A percentile compares a stretch with the other conserved stretches of the same genome.
These are phyloP conservation scores for Phytophthora aleatoria DNA, from an alignment of 352 stramenopile genomes.

Conservation along the genomic window DNA sequence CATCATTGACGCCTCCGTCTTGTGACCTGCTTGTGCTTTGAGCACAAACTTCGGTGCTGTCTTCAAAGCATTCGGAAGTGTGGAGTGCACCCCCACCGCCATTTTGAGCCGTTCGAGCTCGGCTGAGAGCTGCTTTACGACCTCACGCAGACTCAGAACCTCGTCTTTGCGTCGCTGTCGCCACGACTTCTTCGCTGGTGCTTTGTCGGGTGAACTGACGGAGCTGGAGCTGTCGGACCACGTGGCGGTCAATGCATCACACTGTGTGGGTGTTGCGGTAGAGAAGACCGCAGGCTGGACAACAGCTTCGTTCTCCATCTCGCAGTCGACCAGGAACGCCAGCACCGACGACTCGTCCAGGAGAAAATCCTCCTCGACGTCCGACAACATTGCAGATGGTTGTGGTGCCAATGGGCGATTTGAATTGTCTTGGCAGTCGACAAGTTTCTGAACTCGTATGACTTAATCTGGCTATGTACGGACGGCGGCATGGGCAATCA, in stretches of 20 bases:
- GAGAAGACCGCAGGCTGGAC: not conserved
- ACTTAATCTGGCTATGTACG: too few species aligned
- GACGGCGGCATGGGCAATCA: constrained; percentile 18
- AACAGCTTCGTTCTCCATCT: constrained; percentile 4
- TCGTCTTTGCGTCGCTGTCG: constrained; percentile 34
- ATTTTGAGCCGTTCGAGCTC: constrained; percentile 26
- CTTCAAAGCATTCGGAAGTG: constrained; percentile 5
- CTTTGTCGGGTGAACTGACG: constrained; percentile 4
- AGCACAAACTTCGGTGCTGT: constrained; percentile 1
- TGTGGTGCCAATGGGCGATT: not conserved
- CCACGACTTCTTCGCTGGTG: constrained; percentile 28
- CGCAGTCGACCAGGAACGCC: constrained; percentile 31
- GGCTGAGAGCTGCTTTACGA: constrained; percentile 24
- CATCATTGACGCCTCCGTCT: constrained; percentile 21
- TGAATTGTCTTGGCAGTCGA: constrained; percentile 25
- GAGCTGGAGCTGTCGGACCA: constrained; percentile 20
- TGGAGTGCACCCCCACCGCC: constrained; percentile 26
- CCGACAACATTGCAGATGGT: not conserved
- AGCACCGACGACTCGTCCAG: constrained; percentile 33
- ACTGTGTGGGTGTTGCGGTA: not conserved
- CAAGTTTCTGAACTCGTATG: not conserved
- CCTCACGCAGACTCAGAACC: constrained; percentile 20
- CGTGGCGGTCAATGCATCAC: constrained; percentile 1
- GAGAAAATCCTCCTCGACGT: constrained; percentile 23
- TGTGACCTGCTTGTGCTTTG: constrained; percentile 2